Evolutionary conservation across 768 basidiomycete genomes (phyloP), one percentile per base, ranked within the genome.

Genomic region (Tylopilus cervinicoccineus): DNA sequence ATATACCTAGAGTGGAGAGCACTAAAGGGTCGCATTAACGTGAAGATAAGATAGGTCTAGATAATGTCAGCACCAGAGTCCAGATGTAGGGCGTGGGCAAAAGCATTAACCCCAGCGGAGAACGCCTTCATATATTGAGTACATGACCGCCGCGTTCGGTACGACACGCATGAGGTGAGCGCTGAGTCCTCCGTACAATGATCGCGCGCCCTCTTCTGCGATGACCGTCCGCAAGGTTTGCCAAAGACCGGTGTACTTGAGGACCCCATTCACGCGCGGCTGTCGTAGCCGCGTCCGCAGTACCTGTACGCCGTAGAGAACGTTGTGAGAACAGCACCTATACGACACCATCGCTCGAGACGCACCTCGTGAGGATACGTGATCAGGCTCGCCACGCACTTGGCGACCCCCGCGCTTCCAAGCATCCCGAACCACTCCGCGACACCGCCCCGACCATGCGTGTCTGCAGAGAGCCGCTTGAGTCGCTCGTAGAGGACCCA

Each of bases 331-430:
- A 31, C 17, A 11, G 26, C 20, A 47, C 40, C 37, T 1, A 13
- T 2, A 40, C 43, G 32, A 46, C 16, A 34, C 34, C n/a, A n/a
- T 3, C n/a, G 23, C 38, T 13, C 11, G 2, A 27, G 20, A 45
- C 81, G 47, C 45, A 93, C 95, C 78, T 99, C 95, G 58, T 99
- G 96, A 37, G 96, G 96, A 72, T 99, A 99, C 1, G 96, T 98
- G 58, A 98, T 90, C 31, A 97, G 69, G 57, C 86, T 93, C 0
- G 96, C 96, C 13, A 97, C 82, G 58, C 87, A 85, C 69, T 99
- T 99, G 6, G 96, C 93, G 13, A 85, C 81, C 6, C 94, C 96
- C 0, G 93, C 92, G 43, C 93, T 93, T 1, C 83, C 88, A 4
- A 96, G 72, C 81, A 93, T 88, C 3, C 87, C 85, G 2, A 76